Evolutionary conservation across 805 yeast genomes (phyloP).

Genomic region (Starmera quercuum): DNA sequence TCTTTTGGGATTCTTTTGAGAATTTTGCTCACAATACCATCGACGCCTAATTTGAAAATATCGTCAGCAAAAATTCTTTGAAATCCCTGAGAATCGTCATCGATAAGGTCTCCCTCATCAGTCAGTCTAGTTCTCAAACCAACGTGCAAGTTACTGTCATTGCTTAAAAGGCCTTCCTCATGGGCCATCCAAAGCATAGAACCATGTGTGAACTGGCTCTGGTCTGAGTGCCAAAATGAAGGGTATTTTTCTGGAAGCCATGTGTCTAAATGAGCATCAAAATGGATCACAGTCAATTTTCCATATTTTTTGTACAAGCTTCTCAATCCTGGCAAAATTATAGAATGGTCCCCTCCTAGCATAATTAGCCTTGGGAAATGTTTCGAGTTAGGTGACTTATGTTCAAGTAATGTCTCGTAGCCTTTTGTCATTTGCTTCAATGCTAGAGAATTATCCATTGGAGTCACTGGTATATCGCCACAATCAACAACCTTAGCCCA

Average conservation of each 20-base stretch:
- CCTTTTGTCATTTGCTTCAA: conserved; percentile 47
- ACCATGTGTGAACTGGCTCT: conserved; percentile 62
- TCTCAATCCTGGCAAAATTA: conserved; percentile 60
- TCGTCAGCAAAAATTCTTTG: conserved; percentile 65
- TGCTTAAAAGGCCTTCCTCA: conserved; percentile 54
- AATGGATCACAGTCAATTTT: conserved; percentile 61
- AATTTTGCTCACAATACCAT: conserved; percentile 45
- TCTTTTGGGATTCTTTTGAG: conserved; percentile 48
- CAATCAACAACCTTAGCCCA: conserved; percentile 50
- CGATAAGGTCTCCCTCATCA: conserved; percentile 52
- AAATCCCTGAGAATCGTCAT: conserved; percentile 63
- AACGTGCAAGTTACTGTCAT: conserved; percentile 54
- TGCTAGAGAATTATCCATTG: conserved; percentile 54
- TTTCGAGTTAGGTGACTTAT: conserved; percentile 5
- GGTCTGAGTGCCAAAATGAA: conserved; percentile 42
- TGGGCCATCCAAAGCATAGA: conserved; percentile 75
- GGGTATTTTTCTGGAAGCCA: conserved; percentile 67
- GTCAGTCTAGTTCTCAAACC: conserved; percentile 66
- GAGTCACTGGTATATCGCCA: conserved; percentile 57
- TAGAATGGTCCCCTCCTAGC: conserved; percentile 74
- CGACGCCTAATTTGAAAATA: conserved; percentile 54
- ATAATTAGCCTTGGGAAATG: conserved; percentile 50
- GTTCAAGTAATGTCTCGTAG: conserved; percentile 26
- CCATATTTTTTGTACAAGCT: conserved; percentile 53
- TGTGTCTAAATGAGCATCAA: conserved; percentile 77